A percentile compares a stretch with the other conserved stretches of the same genome.
phyloP scores from a whole-genome alignment of 306 rosid genomes.

The Echinosophora koreensis region DNA sequence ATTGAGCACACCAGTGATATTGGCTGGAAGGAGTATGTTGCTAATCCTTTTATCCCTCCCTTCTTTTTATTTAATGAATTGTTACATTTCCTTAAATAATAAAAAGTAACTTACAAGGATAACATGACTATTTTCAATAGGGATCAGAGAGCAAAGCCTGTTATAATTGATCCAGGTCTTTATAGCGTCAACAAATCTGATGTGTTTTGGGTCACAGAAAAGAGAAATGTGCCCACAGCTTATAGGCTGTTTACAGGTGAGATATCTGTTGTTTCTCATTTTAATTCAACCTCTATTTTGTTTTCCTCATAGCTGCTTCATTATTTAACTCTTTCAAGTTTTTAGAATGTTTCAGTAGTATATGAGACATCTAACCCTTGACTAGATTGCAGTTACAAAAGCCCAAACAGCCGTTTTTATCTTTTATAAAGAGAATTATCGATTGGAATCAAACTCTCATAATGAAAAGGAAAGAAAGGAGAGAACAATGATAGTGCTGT shows the following conservation, averaged over 20 bases:
- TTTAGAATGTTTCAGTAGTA: constrained; percentile 39
- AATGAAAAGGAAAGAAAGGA: not conserved
- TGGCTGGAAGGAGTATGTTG: constrained; percentile 86
- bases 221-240: constrained; percentile 64
- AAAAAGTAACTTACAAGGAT: not conserved
- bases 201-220: constrained; percentile 62
- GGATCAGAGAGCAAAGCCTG: constrained; percentile 65
- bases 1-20: constrained; percentile 77
- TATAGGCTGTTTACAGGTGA: constrained; percentile 90
- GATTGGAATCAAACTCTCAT: constrained; percentile 2
- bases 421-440: not conserved
- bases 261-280: constrained; percentile 35
- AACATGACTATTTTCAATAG: constrained; percentile 42
- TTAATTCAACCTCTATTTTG: constrained; percentile 35
- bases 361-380: constrained; percentile 25
- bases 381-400: constrained; percentile 26
- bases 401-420: not conserved
- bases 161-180: constrained; percentile 63
- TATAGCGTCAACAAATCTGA: constrained; percentile 59
- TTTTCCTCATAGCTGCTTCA: constrained; percentile 4
- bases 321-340: constrained; percentile 17
- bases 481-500: constrained; percentile 35
- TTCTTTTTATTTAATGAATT: not conserved
- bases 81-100: constrained; percentile 6
- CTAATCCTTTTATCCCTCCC: not conserved